Evolutionary conservation across 148 eudicot species (phyloP).

Genomic region (Rhododendron vialii): DNA sequence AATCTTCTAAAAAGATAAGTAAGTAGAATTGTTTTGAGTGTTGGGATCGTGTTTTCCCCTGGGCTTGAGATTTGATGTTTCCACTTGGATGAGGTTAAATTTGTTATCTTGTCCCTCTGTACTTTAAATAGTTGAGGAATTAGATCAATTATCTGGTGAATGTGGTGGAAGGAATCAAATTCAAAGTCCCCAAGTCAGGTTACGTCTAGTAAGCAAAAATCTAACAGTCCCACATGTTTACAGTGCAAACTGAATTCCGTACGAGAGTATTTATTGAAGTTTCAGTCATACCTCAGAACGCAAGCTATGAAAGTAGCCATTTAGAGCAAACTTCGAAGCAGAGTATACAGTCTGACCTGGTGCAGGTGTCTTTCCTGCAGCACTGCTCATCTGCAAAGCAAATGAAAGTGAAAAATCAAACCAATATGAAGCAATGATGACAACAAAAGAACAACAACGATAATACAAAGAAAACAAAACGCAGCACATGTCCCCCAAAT

Average conservation of each 20-base stretch:
- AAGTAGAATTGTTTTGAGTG: neutral
- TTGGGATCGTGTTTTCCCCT: neutral
- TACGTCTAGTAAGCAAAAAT: neutral
- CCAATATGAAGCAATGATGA: neutral
- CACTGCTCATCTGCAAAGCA: constrained; percentile 85
- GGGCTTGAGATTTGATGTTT: neutral
- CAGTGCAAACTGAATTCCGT: neutral
- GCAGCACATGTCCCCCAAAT: neutral
- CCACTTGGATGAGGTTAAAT: neutral
- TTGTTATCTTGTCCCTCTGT: neutral
- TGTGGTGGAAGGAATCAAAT: neutral
- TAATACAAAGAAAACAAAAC: constrained; percentile 3
- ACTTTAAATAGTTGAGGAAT: neutral
- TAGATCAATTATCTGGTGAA: neutral
- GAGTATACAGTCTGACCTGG: constrained; percentile 96
- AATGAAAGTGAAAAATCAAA: constrained; percentile 14
- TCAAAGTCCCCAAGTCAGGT: neutral
- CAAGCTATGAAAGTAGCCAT: constrained; percentile 87
- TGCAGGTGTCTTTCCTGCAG: constrained; percentile 93
- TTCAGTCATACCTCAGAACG: constrained; percentile 74
- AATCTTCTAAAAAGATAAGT: neutral
- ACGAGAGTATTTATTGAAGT: neutral
- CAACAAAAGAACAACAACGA: neutral
- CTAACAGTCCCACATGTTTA: neutral
- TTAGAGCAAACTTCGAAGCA: constrained; percentile 83